Base-by-base conservation (phyloP, 768 basidiomycete species). In the Rubroboletus satanas region DNA sequence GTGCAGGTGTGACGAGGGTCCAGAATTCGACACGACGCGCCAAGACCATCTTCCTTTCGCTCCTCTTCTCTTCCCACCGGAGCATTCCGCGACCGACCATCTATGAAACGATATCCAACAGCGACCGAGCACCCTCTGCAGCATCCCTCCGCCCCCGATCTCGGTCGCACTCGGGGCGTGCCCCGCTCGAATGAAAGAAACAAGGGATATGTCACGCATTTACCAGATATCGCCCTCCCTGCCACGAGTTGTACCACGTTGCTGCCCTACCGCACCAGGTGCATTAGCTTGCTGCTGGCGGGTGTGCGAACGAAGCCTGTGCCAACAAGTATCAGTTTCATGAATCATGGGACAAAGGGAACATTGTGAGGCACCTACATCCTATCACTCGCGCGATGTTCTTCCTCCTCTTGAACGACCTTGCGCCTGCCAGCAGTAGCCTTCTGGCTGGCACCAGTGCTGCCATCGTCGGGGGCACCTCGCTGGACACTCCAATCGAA, bases 401-500 rank as follows among this genome's bases (percentile, higher is more conserved):
- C 89, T 52, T 92, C 90, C 50, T 90, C 89, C 62, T 92, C 90
- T 64, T 88, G 87, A 42, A 90, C 83, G 23, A 91, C 85, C 77
- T 91, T 92, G 66, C 88, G 80, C 64, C 88, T 79, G 21, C 83
- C 82, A 45, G 80, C 75, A 43, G 77, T 73, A 32, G 80, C 75
- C 71, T 85, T 91, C 74, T 73, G 82, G 72, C 87, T 81, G 42
- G 80, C 75, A 55, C 80, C 78, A 45, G 79, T 79, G 39, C 75
- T 75, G 41, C 78, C 80, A 56, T 91, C 88, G 9, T 88, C 86
- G 58, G 84, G 81, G 12, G 83, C 77, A 54, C 79, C 79, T 46
- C 89, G 82, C 73, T 93, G 91, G 53, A 95, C 90, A 64, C 87
- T 90, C 95, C 97, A 99, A 73, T 99, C 97, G 66, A 99, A 99